Percentiles rank a stretch among this genome's conserved stretches.
Evolutionary conservation across 768 basidiomycete genomes (phyloP).

Genomic region (Termitomyces sp.): DNA sequence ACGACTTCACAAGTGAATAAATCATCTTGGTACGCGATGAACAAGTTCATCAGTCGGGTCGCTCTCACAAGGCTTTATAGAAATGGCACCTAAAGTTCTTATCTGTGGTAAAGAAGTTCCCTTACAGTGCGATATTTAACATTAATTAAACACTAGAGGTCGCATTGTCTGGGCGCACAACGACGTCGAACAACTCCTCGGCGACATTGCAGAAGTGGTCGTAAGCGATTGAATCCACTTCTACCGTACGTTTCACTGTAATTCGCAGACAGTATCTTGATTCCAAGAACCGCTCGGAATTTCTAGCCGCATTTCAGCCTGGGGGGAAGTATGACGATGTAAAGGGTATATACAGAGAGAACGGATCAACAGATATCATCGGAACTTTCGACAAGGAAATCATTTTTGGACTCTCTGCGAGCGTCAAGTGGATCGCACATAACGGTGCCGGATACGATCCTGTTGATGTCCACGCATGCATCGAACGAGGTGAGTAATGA

Average conservation of each 20-base stretch:
- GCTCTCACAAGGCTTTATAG: neutral
- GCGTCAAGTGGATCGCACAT: slow-evolving; percentile 84
- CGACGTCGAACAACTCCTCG: slow-evolving; percentile 63
- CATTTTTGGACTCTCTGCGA: slow-evolving; percentile 59
- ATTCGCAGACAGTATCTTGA: slow-evolving; percentile 36
- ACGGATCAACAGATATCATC: slow-evolving; percentile 57
- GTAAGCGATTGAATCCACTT: slow-evolving; percentile 42
- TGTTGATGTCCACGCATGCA: slow-evolving; percentile 75
- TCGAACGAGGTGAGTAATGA: slow-evolving; percentile 50
- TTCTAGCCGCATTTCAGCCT: slow-evolving; percentile 57
- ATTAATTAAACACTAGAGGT: slow-evolving; percentile 32
- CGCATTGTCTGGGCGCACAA: slow-evolving; percentile 79
- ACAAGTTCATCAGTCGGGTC: neutral
- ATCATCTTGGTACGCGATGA: neutral
- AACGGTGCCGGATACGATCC: slow-evolving; percentile 94
- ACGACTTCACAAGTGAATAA: neutral
- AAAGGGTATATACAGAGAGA: slow-evolving; percentile 78
- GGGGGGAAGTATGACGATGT: slow-evolving; percentile 73
- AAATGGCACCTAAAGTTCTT: slow-evolving; percentile 25
- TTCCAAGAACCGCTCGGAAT: slow-evolving; percentile 61
- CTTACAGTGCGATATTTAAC: neutral
- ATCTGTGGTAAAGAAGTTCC: slow-evolving; percentile 20
- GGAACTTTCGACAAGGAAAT: slow-evolving; percentile 82
- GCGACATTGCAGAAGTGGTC: slow-evolving; percentile 67
- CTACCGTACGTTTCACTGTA: neutral